A percentile compares a stretch with the other conserved stretches of the same genome.
Evolutionary conservation across 1,139 yeast genomes (phyloP).

Genomic region (Dujonia santamariae): DNA sequence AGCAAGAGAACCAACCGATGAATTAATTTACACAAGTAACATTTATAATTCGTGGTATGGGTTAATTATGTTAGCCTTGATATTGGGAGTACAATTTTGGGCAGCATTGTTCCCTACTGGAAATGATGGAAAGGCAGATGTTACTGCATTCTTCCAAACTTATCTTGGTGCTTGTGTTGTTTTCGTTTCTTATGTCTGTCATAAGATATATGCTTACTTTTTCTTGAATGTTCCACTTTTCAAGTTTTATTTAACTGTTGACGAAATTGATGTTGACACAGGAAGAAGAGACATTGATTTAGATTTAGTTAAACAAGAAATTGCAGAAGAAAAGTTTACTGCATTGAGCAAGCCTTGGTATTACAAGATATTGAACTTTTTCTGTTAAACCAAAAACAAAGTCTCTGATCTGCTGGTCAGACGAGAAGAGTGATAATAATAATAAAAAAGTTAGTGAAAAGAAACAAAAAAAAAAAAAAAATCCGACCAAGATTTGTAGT

Average conservation of each 20-base stretch:
- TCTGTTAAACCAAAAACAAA: slow-evolving; percentile 17
- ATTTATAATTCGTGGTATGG: slow-evolving; percentile 32
- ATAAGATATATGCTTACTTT: slow-evolving; percentile 28
- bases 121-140: slow-evolving; percentile 28
- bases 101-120: slow-evolving; percentile 39
- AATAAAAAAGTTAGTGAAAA: not conserved
- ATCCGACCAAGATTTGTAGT: not conserved
- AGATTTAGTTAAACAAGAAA: slow-evolving; percentile 34
- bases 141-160: slow-evolving; percentile 27
- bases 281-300: slow-evolving; percentile 43
- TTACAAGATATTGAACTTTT: slow-evolving; percentile 19
- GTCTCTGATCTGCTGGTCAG: not conserved
- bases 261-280: slow-evolving; percentile 39
- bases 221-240: slow-evolving; percentile 22
- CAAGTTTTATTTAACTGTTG: slow-evolving; percentile 28
- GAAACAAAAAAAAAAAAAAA: not conserved
- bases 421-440: too few species aligned
- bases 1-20: slow-evolving; percentile 29
- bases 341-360: slow-evolving; percentile 22
- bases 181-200: slow-evolving; percentile 26
- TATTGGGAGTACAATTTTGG: slow-evolving; percentile 36
- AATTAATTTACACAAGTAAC: slow-evolving; percentile 25
- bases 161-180: slow-evolving; percentile 32
- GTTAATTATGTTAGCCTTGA: slow-evolving; percentile 21
- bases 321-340: slow-evolving; percentile 29